Conservation (phyloP, 345 rosid species). For the Aegle marmelos region DNA sequence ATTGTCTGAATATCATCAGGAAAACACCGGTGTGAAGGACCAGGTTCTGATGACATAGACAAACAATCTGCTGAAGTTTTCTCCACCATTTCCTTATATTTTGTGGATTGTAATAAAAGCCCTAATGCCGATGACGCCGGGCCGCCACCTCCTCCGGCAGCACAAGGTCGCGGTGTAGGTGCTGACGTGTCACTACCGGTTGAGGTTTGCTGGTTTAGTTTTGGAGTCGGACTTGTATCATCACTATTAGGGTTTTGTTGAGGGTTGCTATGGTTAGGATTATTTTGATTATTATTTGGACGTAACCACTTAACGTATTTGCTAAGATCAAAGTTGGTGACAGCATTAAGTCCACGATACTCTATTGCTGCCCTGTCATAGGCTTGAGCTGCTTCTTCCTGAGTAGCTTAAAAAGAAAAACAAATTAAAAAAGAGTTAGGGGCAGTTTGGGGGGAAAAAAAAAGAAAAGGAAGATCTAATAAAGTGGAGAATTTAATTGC, state of each 20-base stretch:
- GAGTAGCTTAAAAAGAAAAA: conserved; percentile 55
- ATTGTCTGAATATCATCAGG: conserved; percentile 48
- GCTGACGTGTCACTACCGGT: background rate
- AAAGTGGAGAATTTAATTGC: conserved; percentile 11
- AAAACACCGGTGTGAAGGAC: conserved; percentile 36
- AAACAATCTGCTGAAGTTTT: conserved; percentile 35
- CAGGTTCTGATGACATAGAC: conserved; percentile 23
- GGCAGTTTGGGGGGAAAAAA: background rate
- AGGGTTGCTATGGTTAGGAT: background rate
- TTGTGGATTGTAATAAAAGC: conserved; percentile 44
- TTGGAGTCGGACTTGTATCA: background rate
- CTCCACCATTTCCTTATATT: conserved; percentile 58
- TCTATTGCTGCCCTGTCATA: conserved; percentile 93
- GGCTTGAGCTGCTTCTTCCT: conserved; percentile 94
- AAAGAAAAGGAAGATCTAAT: background rate
- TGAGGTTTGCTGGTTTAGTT: background rate
- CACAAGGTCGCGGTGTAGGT: background rate
- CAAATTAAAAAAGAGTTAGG: background rate
- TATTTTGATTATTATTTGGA: conserved; percentile 3
- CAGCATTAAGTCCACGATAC: conserved; percentile 89
- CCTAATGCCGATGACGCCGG: conserved; percentile 42
- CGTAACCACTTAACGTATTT: conserved; percentile 60
- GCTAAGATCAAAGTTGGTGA: conserved; percentile 89
- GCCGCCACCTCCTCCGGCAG: background rate
- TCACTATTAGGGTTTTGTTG: background rate